Evolutionary conservation across 495 filamentous ascomycete genomes (phyloP), one percentile per base, ranked within the genome.

Genomic region (Thozetella sp.): DNA sequence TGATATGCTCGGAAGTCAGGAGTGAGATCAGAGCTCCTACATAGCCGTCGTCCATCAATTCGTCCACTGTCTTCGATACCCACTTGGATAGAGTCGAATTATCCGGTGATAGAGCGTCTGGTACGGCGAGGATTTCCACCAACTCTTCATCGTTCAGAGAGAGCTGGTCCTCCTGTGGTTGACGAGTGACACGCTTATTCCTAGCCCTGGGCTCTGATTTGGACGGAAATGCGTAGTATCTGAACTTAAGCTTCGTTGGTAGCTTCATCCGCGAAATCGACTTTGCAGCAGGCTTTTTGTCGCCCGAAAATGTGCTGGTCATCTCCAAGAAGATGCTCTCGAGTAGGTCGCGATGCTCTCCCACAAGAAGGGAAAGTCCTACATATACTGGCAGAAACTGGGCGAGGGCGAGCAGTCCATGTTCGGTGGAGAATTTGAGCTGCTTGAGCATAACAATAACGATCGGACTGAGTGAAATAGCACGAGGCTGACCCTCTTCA

Each of bases 21-120:
- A 93, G 89, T 25, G 90, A 75, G 37, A 94, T 80, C 40, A 97
- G 69, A 13, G 86, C 83, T 22, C 79, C 76, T 26, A 89, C 75
- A 60, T 86, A 79, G 3, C 89, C 90, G 59, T 93, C 88, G 57
- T 92, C 89, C 20, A 95, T 74, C 0, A 90, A 84, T 62, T 88
- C 84, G 26, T 89, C 88, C 0, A 91, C 73, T 3, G 92, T 88
- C 60, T 94, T 90, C 52, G 83, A 78, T 53, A 84, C 79, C 93
- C 92, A 96, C 62, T 79, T 86, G 26, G 83, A 73, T 20, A 90
- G 72, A 4, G 79, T 80, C 12, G 81, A 80, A 63, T 85, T 84
- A 60, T 90, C 81, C 46, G 86, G 78, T n/a, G 69, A 67, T 15
- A 72, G 56, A 23, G 57, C 52, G 19, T 74, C 70, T 0, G 74